Evolutionary conservation across 805 yeast genomes (phyloP).

Genomic region (Ogataea angusta): DNA sequence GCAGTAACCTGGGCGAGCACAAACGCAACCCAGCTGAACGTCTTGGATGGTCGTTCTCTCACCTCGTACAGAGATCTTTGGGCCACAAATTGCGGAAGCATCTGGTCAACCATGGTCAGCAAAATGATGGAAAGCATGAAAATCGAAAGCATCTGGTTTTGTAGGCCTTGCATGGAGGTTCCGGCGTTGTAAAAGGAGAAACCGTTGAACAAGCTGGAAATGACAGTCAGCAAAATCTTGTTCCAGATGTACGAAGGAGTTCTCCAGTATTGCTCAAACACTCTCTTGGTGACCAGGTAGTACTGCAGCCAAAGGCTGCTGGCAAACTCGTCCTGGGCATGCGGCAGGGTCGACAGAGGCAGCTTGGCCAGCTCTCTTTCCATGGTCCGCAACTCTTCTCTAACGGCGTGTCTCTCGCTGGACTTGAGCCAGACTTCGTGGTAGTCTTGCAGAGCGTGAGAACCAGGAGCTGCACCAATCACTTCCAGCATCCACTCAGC

Average conservation of each 20-base stretch:
- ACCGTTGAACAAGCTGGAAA: constrained; percentile 61
- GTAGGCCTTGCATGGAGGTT: constrained; percentile 63
- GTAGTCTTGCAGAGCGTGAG: constrained; percentile 69
- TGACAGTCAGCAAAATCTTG: constrained; percentile 49
- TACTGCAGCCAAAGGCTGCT: constrained; percentile 40
- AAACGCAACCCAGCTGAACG: constrained; percentile 65
- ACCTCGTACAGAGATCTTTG: constrained; percentile 70
- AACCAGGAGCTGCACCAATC: constrained; percentile 81
- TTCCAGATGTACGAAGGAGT: constrained; percentile 58
- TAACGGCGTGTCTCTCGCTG: constrained; percentile 54
- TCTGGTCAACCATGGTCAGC: constrained; percentile 58
- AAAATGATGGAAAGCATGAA: constrained; percentile 64
- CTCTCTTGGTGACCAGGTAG: constrained; percentile 46
- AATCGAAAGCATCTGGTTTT: constrained; percentile 76
- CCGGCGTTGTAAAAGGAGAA: constrained; percentile 66
- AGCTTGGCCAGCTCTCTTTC: constrained; percentile 50
- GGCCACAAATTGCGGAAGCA: constrained; percentile 55
- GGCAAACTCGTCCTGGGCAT: constrained; percentile 40
- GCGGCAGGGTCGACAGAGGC: constrained; percentile 33
- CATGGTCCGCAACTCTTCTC: constrained; percentile 60
- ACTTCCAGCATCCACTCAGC: constrained; percentile 92
- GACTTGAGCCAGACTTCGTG: constrained; percentile 77
- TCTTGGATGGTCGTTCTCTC: constrained; percentile 70
- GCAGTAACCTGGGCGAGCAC: constrained; percentile 58
- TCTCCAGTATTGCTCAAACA: constrained; percentile 62